A percentile compares a stretch with the other conserved stretches of the same genome.
phyloP scores from a whole-genome alignment of 352 stramenopile genomes.

The Blastocystis sp. region DNA sequence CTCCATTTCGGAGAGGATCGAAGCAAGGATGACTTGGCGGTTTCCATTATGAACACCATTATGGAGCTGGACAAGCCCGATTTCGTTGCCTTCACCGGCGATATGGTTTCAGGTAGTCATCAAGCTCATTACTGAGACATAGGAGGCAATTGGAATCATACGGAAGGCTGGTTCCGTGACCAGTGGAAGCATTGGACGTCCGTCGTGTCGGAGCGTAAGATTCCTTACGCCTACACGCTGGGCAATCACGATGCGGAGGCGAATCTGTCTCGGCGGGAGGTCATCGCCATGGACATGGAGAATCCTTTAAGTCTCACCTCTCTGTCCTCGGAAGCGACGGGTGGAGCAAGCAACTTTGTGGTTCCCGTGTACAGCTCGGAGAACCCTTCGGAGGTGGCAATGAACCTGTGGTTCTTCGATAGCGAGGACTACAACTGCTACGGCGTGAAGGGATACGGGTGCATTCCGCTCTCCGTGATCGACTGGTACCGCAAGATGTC shows the following conservation, averaged over 20 bases:
- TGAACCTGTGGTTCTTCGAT: constrained; percentile 70
- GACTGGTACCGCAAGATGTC: constrained; percentile 34
- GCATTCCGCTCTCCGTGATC: constrained; percentile 38
- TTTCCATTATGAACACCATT: constrained; percentile 13
- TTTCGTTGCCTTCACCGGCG: constrained; percentile 69
- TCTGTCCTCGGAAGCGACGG: constrained; percentile 1
- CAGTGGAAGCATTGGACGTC: constrained; percentile 29
- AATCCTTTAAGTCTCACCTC: constrained; percentile 51
- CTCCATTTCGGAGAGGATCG: constrained; percentile 53
- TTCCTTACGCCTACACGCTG: constrained; percentile 59
- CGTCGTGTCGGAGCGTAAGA: neutral
- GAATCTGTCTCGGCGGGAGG: constrained; percentile 30
- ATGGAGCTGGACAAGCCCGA: constrained; percentile 44
- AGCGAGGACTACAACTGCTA: constrained; percentile 18
- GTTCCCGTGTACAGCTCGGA: constrained; percentile 55
- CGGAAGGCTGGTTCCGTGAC: constrained; percentile 36
- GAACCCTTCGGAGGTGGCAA: constrained; percentile 39
- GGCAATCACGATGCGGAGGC: constrained; percentile 68
- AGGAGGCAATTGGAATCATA: constrained; percentile 64
- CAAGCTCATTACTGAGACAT: neutral
- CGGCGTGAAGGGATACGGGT: constrained; percentile 16
- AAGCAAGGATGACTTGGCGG: constrained; percentile 7
- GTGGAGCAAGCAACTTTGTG: constrained; percentile 34
- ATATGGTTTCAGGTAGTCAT: constrained; percentile 53
- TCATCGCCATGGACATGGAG: constrained; percentile 45